Evolutionary conservation across 805 yeast species (phyloP).

Genomic region (Candida lessepsii): DNA sequence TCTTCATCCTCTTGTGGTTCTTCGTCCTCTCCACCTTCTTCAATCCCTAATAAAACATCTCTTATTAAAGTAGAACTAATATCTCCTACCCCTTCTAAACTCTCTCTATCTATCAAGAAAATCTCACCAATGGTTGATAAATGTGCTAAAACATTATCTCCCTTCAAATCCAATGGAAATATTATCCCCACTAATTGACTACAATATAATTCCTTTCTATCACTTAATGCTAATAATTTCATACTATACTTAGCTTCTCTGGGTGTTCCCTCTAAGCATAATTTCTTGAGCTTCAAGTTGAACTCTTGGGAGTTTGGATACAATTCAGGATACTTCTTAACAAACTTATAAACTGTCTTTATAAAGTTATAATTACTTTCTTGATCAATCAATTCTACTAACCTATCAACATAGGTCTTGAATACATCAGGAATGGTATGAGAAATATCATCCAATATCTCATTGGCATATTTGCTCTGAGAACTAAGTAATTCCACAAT

Average conservation of each 20-base stretch:
- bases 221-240: conserved; percentile 51
- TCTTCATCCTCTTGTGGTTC: too few relatives aligned
- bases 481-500: conserved; percentile 51
- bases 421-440: conserved; percentile 60
- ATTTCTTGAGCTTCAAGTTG: conserved; percentile 41
- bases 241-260: conserved; percentile 64
- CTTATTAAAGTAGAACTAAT: conserved; percentile 61
- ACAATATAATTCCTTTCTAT: conserved; percentile 38
- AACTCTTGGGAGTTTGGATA: conserved; percentile 47
- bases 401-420: conserved; percentile 53
- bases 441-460: conserved; percentile 59
- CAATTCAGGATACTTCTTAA: conserved; percentile 48
- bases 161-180: conserved; percentile 49
- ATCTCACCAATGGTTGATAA: conserved; percentile 61
- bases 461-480: conserved; percentile 49
- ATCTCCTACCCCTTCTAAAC: conserved; percentile 53
- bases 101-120: conserved; percentile 45
- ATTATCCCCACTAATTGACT: conserved; percentile 39
- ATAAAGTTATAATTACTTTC: conserved; percentile 39
- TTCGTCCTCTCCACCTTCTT: too few relatives aligned
- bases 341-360: conserved; percentile 60
- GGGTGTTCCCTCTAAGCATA: conserved; percentile 55
- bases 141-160: conserved; percentile 49
- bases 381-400: conserved; percentile 39
- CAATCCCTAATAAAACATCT: conserved; percentile 56